Base-by-base conservation (phyloP, 2,329 filamentous ascomycete species). In the Seiridium cupressi region DNA sequence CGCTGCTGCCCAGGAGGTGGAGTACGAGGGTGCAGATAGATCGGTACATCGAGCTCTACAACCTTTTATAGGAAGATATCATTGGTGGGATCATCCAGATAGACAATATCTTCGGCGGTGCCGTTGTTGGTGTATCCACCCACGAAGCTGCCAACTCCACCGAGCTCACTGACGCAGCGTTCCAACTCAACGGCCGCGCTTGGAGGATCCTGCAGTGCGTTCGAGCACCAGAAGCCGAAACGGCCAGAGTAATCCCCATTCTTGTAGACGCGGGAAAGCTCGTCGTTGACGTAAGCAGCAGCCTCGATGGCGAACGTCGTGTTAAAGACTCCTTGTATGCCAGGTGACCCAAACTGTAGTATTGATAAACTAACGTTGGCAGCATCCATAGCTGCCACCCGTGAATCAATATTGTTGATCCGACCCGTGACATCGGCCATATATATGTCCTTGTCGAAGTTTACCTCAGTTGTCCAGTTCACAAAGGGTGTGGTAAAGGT, bases 1-100 rank as follows among this genome's bases (percentile, higher is more conserved):
- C 85, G 78, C 65, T 86, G 77, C 1, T 80, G 81, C 77, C 81
- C 88, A 5, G 86, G 77, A 0, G 82, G 83, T 1, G 86, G 83
- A 63, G 82, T 81, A 54, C 82, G 77, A 0, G 86, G 86, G 69
- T 89, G 87, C 0, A 89, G 76, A 66, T 89, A 89, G 54, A 89
- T 78, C 0, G 86, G 85, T 0, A 88, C 85, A 59, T 88, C 83
- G 0, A 89, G 80, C 47, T 87, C 82, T 8, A 81, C 78, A 0
- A 80, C 81, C 8, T 77, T 68, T 85, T 86, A 89, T 77, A 89
- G 89, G 26, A 80, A 70, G 5, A 49, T 32, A 26, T 49, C 47
- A 49, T 49, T 49, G 6, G 64, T 86, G 84, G 78, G 75, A 66
- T 89, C 87, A 72, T 89, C 89, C 73, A 88, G 89, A 68, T 89